These are phyloP conservation scores for Saccharomycopsis sp. DNA, from an alignment of 805 yeast genomes.

Conservation along the genomic window DNA sequence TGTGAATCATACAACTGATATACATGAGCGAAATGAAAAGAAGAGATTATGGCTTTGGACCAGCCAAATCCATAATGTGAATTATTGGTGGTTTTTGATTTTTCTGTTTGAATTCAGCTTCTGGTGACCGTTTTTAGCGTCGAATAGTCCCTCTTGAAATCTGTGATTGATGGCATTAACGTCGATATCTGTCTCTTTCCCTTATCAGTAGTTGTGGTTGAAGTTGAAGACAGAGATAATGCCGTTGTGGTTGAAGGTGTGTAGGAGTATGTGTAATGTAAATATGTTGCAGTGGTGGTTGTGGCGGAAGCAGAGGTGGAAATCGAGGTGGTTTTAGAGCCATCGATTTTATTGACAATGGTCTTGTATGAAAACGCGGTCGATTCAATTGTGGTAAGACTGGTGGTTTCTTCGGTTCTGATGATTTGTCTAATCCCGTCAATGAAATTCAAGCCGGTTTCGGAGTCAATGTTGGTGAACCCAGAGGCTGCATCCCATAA, in stretches of 20 bases:
- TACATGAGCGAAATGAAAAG: background rate
- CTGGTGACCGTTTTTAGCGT: background rate
- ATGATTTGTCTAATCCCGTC: conserved; percentile 18
- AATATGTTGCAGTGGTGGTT: conserved; percentile 1
- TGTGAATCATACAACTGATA: background rate
- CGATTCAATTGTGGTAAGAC: conserved; percentile 5
- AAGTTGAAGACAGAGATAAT: conserved; percentile 4
- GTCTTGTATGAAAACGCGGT: background rate
- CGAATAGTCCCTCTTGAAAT: background rate
- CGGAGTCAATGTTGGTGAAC: conserved; percentile 13
- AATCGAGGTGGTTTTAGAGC: conserved; percentile 2
- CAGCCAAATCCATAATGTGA: background rate
- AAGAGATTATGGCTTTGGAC: background rate
- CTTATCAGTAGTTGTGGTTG: conserved; percentile 1
- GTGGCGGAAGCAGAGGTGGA: background rate
- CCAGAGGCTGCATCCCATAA: conserved; percentile 20
- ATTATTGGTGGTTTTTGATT: background rate
- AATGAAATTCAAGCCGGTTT: conserved; percentile 15
- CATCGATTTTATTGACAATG: background rate
- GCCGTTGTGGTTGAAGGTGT: conserved; percentile 1
- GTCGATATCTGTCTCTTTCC: background rate
- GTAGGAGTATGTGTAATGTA: background rate
- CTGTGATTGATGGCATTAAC: background rate
- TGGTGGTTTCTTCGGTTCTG: conserved; percentile 5
- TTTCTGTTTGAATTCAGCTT: background rate